These are phyloP conservation scores for Candida tetrigidarum DNA, from an alignment of 1,139 yeast genomes.

Conservation along the genomic window DNA sequence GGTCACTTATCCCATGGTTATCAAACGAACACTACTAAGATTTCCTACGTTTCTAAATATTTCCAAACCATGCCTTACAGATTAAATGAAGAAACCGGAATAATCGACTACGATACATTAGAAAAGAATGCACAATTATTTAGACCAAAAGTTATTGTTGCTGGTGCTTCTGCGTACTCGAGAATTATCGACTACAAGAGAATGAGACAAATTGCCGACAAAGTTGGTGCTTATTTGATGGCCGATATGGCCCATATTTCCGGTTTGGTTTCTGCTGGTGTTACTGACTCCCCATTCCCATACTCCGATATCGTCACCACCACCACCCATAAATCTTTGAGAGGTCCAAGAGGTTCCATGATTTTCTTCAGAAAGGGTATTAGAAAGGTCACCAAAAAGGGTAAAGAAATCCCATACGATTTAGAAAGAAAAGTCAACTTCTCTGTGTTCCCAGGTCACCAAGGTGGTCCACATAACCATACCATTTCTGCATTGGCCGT, in stretches of 20 bases:
- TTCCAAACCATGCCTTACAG: conserved; percentile 98
- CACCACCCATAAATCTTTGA: conserved; percentile 93
- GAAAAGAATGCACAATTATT: conserved; percentile 82
- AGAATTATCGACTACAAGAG: conserved; percentile 89
- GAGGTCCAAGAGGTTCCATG: conserved; percentile 99
- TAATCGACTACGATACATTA: conserved; percentile 89
- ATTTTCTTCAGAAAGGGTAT: conserved; percentile 94
- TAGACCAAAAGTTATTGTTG: conserved; percentile 94
- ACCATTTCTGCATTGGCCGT: conserved; percentile 95
- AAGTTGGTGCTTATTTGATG: conserved; percentile 89
- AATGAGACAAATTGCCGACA: conserved; percentile 88
- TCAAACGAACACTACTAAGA: conserved; percentile 87
- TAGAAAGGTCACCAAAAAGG: conserved; percentile 82
- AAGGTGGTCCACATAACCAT: conserved; percentile 99
- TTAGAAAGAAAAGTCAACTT: conserved; percentile 91
- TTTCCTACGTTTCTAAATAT: conserved; percentile 88
- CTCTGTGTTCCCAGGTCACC: conserved; percentile 98
- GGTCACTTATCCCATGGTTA: conserved; percentile 98
- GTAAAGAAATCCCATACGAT: conserved; percentile 85
- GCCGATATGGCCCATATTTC: conserved; percentile 98
- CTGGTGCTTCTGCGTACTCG: conserved; percentile 97
- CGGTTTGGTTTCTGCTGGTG: conserved; percentile 92
- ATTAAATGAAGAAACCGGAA: conserved; percentile 80
- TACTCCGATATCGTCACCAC: conserved; percentile 96
- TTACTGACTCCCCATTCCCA: conserved; percentile 91